Percentiles rank a stretch among this genome's conserved stretches.
Conservation (phyloP, 768 basidiomycete genomes). For the Steccherinum ochraceum region DNA sequence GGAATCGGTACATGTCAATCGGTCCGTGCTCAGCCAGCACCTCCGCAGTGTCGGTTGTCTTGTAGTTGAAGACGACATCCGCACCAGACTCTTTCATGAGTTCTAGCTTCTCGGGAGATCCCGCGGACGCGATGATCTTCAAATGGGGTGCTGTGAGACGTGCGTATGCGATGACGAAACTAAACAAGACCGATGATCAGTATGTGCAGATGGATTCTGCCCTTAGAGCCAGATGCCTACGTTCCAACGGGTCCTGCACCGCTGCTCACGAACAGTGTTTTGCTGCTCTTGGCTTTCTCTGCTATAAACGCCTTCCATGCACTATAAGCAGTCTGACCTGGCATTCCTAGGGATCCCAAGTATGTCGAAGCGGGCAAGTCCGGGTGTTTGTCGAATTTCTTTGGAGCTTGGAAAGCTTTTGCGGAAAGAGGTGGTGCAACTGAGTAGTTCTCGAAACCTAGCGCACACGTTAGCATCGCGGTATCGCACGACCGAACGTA, state of each 20-base stretch:
- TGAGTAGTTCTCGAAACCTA: conserved; percentile 38
- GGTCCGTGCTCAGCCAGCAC: conserved; percentile 54
- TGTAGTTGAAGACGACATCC: conserved; percentile 67
- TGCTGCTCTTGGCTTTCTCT: conserved; percentile 8
- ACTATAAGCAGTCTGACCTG: conserved; percentile 1
- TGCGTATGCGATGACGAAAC: conserved; percentile 31
- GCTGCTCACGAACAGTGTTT: conserved; percentile 40
- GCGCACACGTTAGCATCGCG: too few species aligned
- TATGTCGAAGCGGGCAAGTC: conserved; percentile 1
- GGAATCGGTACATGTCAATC: too few species aligned
- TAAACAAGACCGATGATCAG: conserved; percentile 2
- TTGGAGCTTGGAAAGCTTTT: too few species aligned
- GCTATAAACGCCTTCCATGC: too few species aligned
- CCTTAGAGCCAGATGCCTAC: too few species aligned
- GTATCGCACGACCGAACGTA: too few species aligned
- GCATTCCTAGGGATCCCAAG: conserved; percentile 1
- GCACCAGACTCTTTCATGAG: conserved; percentile 55
- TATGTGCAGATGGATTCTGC: too few species aligned
- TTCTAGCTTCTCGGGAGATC: conserved; percentile 58
- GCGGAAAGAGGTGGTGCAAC: conserved; percentile 21
- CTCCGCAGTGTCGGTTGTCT: conserved; percentile 44
- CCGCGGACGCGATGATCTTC: conserved; percentile 61
- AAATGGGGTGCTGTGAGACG: conserved; percentile 28
- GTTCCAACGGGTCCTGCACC: conserved; percentile 49
- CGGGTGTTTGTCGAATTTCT: conserved; percentile 1